Evolutionary conservation across 2,329 filamentous ascomycete genomes (phyloP), one percentile per base, ranked within the genome.

Genomic region (Neofusicoccum laricinum): DNA sequence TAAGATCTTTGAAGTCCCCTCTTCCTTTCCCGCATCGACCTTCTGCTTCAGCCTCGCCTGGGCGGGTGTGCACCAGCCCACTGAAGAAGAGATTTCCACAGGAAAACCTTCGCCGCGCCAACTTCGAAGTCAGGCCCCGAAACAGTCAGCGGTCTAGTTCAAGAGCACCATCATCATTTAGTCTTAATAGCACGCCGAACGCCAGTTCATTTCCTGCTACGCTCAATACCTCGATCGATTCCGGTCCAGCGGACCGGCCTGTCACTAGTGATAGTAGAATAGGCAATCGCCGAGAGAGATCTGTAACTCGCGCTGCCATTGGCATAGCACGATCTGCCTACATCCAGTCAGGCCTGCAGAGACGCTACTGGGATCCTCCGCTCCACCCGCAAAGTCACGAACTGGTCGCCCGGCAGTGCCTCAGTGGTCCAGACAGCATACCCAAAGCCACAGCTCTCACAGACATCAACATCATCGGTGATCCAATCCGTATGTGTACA

Each of bases 361-460:
- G 40, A n/a, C 41, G 55, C 3, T 59, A 59, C 12, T 59, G 55
- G 55, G 55, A 59, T 10, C 41, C 55, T 6, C n/a, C 55, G n/a
- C 40, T 59, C n/a, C 3, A 17, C 46, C 30, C 40, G 36, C 14
- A 10, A 10, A 21, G 45, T 15, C n/a, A 21, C 11, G n/a, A 7
- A 32, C 7, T 15, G 4, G 40, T 21, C 5, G 4, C 40, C 3
- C 7, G 21, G 3, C 25, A 21, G 12, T 38, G 1, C 5, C 5
- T 32, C 8, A 4, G 2, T 30, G 14, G 15, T 21, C 6, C 25
- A 32, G 15, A 36, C 15, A 59, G 12, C 25, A 7, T 59, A 17
- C n/a, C 40, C 12, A 59, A 34, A 17, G 30, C 25, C 1, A 30
- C 36, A 11, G 55, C 55, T 34, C 55, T 63, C 11, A 43, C 46